Conservation (phyloP, 2,329 filamentous ascomycete species). For the Sclerotinia borealis region DNA sequence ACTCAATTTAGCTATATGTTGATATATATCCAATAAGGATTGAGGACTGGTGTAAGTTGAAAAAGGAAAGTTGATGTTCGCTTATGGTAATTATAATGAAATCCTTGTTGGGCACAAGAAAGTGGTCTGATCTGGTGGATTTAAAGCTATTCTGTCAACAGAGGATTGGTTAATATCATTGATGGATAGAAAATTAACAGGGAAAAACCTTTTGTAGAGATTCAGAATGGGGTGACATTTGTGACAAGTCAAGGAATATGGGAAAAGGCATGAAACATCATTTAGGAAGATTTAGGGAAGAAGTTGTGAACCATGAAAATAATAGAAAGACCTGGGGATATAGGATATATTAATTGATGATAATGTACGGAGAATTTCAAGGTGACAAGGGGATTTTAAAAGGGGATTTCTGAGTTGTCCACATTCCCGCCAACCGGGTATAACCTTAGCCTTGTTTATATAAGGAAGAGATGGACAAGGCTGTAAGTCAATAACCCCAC, state of each 20-base stretch:
- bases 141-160: neutral
- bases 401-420: too few species aligned
- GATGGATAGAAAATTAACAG: neutral
- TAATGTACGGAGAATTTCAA: too few species aligned
- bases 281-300: neutral
- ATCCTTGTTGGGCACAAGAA: conserved; percentile 10
- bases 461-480: neutral
- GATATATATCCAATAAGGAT: neutral
- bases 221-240: conserved; percentile 2
- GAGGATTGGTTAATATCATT: neutral
- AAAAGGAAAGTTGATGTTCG: neutral
- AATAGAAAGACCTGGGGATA: neutral
- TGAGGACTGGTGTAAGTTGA: neutral
- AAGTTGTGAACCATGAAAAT: too few species aligned
- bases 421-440: neutral
- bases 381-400: too few species aligned
- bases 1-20: neutral
- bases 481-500: neutral
- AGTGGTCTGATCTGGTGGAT: conserved; percentile 13
- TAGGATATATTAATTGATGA: neutral
- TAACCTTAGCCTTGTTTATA: neutral
- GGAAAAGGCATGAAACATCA: neutral
- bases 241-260: neutral
- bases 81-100: neutral
- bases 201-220: neutral